These are phyloP conservation scores for Scheffersomyces spartinae DNA, from an alignment of 805 yeast species.

Conservation along the genomic window DNA sequence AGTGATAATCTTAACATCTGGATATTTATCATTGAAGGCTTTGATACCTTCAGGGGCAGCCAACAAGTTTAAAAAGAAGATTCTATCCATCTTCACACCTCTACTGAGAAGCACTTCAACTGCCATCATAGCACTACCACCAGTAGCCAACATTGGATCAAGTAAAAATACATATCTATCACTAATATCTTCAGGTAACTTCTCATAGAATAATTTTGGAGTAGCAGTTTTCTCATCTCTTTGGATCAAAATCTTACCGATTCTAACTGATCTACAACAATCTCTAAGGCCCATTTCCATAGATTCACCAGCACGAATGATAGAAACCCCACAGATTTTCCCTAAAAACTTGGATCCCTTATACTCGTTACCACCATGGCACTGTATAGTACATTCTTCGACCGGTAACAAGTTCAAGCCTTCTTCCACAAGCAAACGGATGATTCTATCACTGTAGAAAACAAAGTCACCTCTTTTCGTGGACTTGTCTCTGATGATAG, in stretches of 20 bases:
- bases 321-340: conserved; percentile 95
- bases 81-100: conserved; percentile 83
- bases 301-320: conserved; percentile 96
- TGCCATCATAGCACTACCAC: conserved; percentile 97
- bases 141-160: conserved; percentile 98
- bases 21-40: conserved; percentile 67
- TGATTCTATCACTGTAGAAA: conserved; percentile 90
- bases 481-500: conserved; percentile 74
- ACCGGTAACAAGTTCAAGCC: conserved; percentile 93
- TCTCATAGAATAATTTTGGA: conserved; percentile 87
- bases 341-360: conserved; percentile 79
- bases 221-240: conserved; percentile 95
- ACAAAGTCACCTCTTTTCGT: conserved; percentile 89
- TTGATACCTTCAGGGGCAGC: conserved; percentile 92
- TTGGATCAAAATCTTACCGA: conserved; percentile 94
- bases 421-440: conserved; percentile 86
- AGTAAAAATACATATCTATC: conserved; percentile 81
- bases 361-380: conserved; percentile 65
- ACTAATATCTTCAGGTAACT: conserved; percentile 84
- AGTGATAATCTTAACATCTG: conserved; percentile 78
- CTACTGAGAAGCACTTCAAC: conserved; percentile 77
- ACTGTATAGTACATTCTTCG: conserved; percentile 49
- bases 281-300: conserved; percentile 98
- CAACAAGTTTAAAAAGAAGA: conserved; percentile 79
- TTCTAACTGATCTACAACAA: conserved; percentile 91